Evolutionary conservation across 305 asterid genomes (phyloP).

Genomic region (Fraxinus angustifolia): DNA sequence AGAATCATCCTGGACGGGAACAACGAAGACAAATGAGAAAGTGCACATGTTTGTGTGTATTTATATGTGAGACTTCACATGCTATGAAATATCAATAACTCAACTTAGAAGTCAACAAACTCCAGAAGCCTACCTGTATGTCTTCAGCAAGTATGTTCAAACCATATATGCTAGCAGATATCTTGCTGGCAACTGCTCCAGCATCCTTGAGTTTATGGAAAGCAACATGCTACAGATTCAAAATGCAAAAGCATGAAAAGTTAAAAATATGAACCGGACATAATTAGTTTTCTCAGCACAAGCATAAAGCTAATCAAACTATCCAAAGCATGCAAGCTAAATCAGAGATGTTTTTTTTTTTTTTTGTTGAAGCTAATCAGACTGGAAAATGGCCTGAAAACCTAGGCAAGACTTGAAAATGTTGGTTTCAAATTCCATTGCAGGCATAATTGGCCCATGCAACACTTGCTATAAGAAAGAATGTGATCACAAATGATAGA

Average conservation of each 20-base stretch:
- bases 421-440: constrained; percentile 2
- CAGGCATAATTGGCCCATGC: background rate
- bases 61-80: background rate
- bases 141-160: constrained; percentile 84
- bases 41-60: background rate
- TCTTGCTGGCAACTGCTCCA: constrained; percentile 94
- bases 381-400: constrained; percentile 2
- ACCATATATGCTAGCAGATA: constrained; percentile 75
- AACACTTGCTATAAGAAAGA: background rate
- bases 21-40: constrained; percentile 12
- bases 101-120: constrained; percentile 18
- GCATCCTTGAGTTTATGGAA: constrained; percentile 72
- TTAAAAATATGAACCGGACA: constrained; percentile 10
- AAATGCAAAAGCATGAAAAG: constrained; percentile 16
- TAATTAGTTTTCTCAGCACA: background rate
- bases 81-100: background rate
- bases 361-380: background rate
- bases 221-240: constrained; percentile 60
- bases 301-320: background rate
- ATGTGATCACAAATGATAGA: background rate
- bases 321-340: background rate
- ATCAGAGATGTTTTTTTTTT: background rate
- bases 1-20: constrained; percentile 74
- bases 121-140: constrained; percentile 67
- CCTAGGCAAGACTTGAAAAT: constrained; percentile 8